Percentiles rank a stretch among this genome's conserved stretches.
Evolutionary conservation across 2,329 filamentous ascomycete species (phyloP).

Genomic region (Arachnomyces sp.): DNA sequence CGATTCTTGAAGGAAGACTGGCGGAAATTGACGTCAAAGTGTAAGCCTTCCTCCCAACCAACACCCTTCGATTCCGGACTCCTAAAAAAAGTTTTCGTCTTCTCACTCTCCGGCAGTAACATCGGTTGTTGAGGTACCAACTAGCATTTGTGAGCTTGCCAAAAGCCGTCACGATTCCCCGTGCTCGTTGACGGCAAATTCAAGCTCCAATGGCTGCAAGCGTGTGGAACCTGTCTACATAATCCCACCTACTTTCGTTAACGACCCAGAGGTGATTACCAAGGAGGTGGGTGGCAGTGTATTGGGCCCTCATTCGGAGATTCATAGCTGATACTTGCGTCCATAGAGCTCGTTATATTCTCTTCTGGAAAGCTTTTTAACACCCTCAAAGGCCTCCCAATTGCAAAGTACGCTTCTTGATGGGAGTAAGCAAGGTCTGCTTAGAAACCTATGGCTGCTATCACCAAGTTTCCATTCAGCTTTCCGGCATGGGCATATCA

Average conservation of each 20-base stretch:
- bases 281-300: background rate
- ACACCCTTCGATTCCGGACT: too few relatives aligned
- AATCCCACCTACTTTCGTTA: background rate
- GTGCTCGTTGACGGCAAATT: background rate
- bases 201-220: background rate
- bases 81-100: too few relatives aligned
- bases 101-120: background rate
- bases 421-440: background rate
- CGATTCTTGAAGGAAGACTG: background rate
- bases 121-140: background rate
- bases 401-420: background rate
- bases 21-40: background rate
- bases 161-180: background rate
- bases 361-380: slow-evolving; percentile 5
- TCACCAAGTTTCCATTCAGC: slow-evolving; percentile 6
- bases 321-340: background rate
- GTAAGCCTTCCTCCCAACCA: background rate
- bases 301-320: background rate
- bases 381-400: background rate
- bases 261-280: background rate
- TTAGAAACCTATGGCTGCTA: slow-evolving; percentile 9
- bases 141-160: background rate
- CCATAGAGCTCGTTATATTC: background rate
- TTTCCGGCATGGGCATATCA: slow-evolving; percentile 8
- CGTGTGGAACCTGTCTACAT: background rate